Conservation (phyloP, 495 filamentous ascomycete genomes). For the Daldinia bambusicola region DNA sequence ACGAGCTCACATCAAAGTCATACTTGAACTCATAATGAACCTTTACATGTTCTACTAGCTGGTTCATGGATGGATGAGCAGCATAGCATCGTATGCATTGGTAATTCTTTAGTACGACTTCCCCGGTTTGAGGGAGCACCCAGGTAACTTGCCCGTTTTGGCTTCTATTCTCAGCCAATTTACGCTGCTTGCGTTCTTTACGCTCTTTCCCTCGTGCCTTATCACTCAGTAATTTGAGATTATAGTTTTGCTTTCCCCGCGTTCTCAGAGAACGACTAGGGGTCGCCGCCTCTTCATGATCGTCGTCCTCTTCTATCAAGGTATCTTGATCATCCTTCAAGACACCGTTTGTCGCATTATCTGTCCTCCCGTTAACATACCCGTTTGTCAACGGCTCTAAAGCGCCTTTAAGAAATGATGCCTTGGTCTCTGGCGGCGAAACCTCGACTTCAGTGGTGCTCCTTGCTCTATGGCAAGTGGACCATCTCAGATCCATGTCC, state of each 20-base stretch:
- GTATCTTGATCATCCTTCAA: conserved; percentile 44
- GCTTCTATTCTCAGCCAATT: conserved; percentile 42
- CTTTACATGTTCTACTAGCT: conserved; percentile 58
- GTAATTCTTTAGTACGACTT: conserved; percentile 54
- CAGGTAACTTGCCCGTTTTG: conserved; percentile 55
- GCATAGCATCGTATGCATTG: conserved; percentile 60
- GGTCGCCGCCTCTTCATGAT: conserved; percentile 49
- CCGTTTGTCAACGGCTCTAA: conserved; percentile 46
- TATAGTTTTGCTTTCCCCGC: conserved; percentile 61
- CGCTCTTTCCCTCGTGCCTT: conserved; percentile 58
- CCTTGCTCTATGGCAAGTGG: conserved; percentile 45
- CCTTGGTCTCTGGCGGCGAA: conserved; percentile 45
- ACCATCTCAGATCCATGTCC: conserved; percentile 61
- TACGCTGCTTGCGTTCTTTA: conserved; percentile 53
- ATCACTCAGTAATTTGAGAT: conserved; percentile 61
- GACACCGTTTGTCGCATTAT: conserved; percentile 29
- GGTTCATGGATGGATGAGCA: conserved; percentile 52
- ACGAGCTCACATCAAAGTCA: conserved; percentile 48
- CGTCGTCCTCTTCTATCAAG: conserved; percentile 48
- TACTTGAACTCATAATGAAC: conserved; percentile 60
- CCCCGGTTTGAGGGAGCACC: conserved; percentile 54
- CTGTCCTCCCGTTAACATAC: conserved; percentile 44
- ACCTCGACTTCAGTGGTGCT: conserved; percentile 37
- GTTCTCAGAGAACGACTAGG: conserved; percentile 54
- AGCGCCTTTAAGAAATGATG: conserved; percentile 45